phyloP scores from a whole-genome alignment of 192 early-diverging fungal species.

The Coemansia sp. region DNA sequence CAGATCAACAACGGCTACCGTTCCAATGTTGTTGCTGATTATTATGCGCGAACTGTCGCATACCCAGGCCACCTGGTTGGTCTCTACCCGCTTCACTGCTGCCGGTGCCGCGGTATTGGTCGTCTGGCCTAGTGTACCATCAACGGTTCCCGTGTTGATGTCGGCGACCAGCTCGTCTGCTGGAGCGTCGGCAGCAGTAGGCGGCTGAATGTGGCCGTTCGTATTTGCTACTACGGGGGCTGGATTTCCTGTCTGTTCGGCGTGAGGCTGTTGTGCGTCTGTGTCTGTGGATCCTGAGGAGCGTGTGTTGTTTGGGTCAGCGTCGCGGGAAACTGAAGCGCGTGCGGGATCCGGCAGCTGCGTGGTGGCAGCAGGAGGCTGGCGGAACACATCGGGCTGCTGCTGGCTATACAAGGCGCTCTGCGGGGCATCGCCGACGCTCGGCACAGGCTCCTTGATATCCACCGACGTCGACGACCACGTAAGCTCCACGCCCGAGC shows the following conservation, averaged over 20 bases:
- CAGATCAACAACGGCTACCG: conserved; percentile 68
- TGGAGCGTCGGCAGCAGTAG: not conserved
- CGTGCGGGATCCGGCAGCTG: not conserved
- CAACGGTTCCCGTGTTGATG: conserved; percentile 10
- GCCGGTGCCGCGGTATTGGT: not conserved
- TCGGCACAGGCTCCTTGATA: conserved; percentile 37
- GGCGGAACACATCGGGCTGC: not conserved
- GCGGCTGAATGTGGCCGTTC: not conserved
- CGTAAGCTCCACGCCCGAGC: conserved; percentile 44
- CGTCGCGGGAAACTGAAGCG: not conserved
- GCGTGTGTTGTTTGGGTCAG: not conserved
- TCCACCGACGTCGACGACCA: conserved; percentile 62
- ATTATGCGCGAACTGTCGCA: conserved; percentile 68
- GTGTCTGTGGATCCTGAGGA: not conserved
- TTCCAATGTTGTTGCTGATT: conserved; percentile 67
- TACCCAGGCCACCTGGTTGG: conserved; percentile 69
- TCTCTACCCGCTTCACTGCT: conserved; percentile 35
- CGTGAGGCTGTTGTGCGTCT: not conserved
- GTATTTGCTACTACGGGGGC: not conserved
- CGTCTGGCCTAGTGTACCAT: not conserved
- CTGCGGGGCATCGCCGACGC: conserved; percentile 13
- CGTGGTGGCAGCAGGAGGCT: not conserved
- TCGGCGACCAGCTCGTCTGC: conserved; percentile 17
- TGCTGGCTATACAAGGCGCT: conserved; percentile 11
- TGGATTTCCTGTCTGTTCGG: not conserved